Conservation (phyloP, 805 yeast genomes). For the Schwanniomyces sp. region DNA sequence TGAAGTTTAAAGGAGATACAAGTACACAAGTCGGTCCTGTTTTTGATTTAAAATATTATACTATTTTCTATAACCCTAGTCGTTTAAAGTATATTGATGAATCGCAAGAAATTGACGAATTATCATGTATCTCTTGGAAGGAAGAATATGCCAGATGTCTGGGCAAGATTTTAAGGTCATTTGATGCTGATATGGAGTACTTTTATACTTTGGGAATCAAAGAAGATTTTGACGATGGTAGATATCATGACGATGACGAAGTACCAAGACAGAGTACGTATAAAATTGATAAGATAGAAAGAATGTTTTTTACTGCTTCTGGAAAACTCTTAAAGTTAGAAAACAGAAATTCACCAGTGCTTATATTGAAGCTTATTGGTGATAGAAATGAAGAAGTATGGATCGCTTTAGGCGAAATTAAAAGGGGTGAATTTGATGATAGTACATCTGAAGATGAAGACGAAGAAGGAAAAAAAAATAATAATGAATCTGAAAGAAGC, state of each 20-base stretch:
- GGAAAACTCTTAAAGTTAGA: slow-evolving; percentile 64
- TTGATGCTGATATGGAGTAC: slow-evolving; percentile 26
- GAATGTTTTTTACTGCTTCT: slow-evolving; percentile 68
- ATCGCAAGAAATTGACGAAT: slow-evolving; percentile 11
- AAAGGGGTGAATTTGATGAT: slow-evolving; percentile 20
- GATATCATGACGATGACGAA: slow-evolving; percentile 60
- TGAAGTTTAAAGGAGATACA: not conserved
- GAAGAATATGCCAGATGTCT: slow-evolving; percentile 64
- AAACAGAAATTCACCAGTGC: slow-evolving; percentile 62
- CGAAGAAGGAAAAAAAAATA: slow-evolving; percentile 16
- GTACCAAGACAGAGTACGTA: slow-evolving; percentile 32
- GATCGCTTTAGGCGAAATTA: slow-evolving; percentile 50
- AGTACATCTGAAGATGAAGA: slow-evolving; percentile 24
- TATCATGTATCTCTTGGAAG: slow-evolving; percentile 63
- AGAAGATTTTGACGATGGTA: slow-evolving; percentile 66
- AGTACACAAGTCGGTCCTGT: slow-evolving; percentile 54
- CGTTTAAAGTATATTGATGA: slow-evolving; percentile 30
- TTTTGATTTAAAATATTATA: slow-evolving; percentile 56
- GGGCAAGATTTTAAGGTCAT: slow-evolving; percentile 33
- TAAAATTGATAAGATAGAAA: slow-evolving; percentile 42
- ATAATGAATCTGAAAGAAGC: slow-evolving; percentile 6
- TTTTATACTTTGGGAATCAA: slow-evolving; percentile 45
- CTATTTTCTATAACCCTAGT: slow-evolving; percentile 62
- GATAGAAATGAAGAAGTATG: slow-evolving; percentile 34
- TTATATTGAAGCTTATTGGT: slow-evolving; percentile 52